Percentiles rank a stretch among this genome's conserved stretches.
phyloP scores from a whole-genome alignment of 164 flowering plant species.

The Houttuynia cordata region DNA sequence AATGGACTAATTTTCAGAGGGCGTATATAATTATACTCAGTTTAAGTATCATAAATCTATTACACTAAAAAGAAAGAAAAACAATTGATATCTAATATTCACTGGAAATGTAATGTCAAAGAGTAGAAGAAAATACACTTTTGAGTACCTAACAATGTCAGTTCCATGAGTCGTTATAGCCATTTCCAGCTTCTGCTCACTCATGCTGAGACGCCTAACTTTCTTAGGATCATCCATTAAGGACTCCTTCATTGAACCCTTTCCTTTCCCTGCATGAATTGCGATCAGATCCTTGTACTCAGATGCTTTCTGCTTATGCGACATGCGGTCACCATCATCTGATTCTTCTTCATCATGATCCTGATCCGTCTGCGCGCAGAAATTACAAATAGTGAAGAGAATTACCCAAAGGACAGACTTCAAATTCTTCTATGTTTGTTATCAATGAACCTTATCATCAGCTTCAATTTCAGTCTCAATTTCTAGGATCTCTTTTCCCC shows the following conservation, averaged over 20 bases:
- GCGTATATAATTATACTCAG: no score
- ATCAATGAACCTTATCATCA: conserved; percentile 25
- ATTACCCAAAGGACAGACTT: not conserved
- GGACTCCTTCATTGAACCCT: conserved; percentile 30
- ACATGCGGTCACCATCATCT: conserved; percentile 13
- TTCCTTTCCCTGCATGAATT: conserved; percentile 68
- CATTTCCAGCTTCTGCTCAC: conserved; percentile 63
- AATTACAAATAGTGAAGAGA: not conserved
- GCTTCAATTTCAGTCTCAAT: conserved; percentile 11
- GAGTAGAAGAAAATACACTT: not conserved
- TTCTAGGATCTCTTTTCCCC: conserved; percentile 30
- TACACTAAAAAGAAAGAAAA: no score
- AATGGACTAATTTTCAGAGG: no score
- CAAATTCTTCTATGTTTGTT: conserved; percentile 2
- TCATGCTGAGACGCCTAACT: conserved; percentile 80
- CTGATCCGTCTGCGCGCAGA: conserved; percentile 7
- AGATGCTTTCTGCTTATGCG: conserved; percentile 15
- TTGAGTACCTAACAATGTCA: conserved; percentile 55
- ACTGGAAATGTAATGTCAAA: not conserved
- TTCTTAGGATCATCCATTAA: conserved; percentile 23
- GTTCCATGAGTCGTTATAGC: conserved; percentile 32
- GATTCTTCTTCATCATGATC: conserved; percentile 37
- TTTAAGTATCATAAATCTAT: no score
- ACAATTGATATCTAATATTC: no score
- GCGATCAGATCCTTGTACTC: conserved; percentile 63